Base-by-base conservation (phyloP, 768 basidiomycete species). In the Amanita muscaria region DNA sequence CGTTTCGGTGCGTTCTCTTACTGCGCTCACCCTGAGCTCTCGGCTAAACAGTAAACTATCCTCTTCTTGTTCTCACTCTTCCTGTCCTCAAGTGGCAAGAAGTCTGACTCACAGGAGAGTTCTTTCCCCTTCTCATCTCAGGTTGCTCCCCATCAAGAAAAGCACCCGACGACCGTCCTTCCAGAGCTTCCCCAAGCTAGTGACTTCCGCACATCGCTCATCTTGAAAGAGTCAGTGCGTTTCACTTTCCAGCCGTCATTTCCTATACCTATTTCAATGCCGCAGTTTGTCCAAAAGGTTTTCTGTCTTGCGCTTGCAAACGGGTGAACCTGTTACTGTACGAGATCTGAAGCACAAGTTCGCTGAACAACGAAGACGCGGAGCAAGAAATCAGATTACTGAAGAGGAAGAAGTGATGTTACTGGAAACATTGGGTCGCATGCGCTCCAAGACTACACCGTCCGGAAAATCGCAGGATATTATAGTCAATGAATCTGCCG, bases 371-470 rank as follows among this genome's bases (percentile, higher is more conserved):
- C 69, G 88, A 49, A 78, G 78, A 36, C 70, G 76, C 51, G 86
- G 88, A 5, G 74, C 70, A 12, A 68, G 71, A 47, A 73, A 81
- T 53, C 79, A 79, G 44, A 76, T 91, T 40, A 73, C 83, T 42
- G 84, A 88, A 63, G 83, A 80, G 55, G 88, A 90, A 59, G 84
- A 88, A 64, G 82, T 83, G 46, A 87, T 90, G 79, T 70, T 91
- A 49, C 63, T 91, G 48, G 80, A 84, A 64, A 80, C 79, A 11
- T 67, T 91, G 46, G 77, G 76, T 42, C 62, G 64, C 27, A 57
- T 73, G 40, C 66, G 71, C 37, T 59, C 64, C 40, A 63, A 61
- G 44, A 55, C 58, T 30, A 50, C 50, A 8, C 50, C 58, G 23
- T 49, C 59, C 12, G 60, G 59, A 44, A 57, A 52, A 38, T 69